Percentiles rank a stretch among this genome's conserved stretches.
phyloP scores from a whole-genome alignment of 2,329 filamentous ascomycete genomes.

The Davidsoniella virescens region DNA sequence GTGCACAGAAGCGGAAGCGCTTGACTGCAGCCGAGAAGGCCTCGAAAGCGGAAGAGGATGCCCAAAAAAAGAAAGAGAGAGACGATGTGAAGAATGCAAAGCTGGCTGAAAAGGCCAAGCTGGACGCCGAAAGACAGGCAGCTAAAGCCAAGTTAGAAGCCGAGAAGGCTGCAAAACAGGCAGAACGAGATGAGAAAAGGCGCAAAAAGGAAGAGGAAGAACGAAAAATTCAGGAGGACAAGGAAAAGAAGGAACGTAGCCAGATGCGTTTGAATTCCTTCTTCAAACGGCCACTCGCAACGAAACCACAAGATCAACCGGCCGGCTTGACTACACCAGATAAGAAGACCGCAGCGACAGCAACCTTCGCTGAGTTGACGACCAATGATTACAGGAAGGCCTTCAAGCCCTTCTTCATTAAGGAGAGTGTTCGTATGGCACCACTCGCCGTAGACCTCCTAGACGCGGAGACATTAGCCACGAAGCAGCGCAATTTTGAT shows the following conservation, averaged over 20 bases:
- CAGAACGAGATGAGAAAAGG: constrained; percentile 30
- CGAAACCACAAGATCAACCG: constrained; percentile 23
- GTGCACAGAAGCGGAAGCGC: constrained; percentile 26
- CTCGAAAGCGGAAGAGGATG: constrained; percentile 23
- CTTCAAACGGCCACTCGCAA: constrained; percentile 26
- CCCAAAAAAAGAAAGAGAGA: constrained; percentile 22
- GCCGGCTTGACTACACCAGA: constrained; percentile 4
- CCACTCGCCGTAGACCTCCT: constrained; percentile 35
- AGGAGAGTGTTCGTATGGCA: constrained; percentile 57
- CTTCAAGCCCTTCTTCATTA: constrained; percentile 71
- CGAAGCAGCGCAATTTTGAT: constrained; percentile 36
- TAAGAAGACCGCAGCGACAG: constrained; percentile 18
- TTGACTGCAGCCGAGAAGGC: constrained; percentile 28
- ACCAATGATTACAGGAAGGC: constrained; percentile 45
- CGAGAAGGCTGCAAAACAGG: constrained; percentile 24
- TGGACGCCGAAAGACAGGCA: constrained; percentile 23
- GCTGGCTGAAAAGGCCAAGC: constrained; percentile 16
- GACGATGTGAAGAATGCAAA: constrained; percentile 20
- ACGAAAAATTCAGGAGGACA: constrained; percentile 24
- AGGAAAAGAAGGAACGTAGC: constrained; percentile 33
- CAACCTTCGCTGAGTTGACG: constrained; percentile 2
- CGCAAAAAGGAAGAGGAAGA: constrained; percentile 34
- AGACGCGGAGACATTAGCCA: constrained; percentile 38
- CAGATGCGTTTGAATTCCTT: constrained; percentile 32
- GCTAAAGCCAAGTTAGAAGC: constrained; percentile 27